Base-by-base conservation (phyloP, 2,329 filamentous ascomycete species). In the Arthrobotrys megalospora region DNA sequence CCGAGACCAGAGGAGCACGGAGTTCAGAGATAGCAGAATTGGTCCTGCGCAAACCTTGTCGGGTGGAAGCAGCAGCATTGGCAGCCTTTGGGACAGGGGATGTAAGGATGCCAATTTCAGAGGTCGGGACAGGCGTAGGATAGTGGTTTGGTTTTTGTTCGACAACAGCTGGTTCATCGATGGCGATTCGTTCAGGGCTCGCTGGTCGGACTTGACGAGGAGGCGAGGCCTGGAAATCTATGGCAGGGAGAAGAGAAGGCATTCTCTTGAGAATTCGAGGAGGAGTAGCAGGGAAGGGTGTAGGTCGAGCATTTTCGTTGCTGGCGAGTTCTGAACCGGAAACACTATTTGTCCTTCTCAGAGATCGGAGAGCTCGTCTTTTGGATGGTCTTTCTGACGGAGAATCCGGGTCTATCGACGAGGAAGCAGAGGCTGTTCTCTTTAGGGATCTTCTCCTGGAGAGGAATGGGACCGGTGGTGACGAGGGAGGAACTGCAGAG, bases 71-170 rank as follows among this genome's bases (percentile, higher is more conserved):
- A 60, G 55, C 16, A 43, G 83, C 58, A 28, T 28, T 28, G 72
- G 82, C 79, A 84, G 85, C 82, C 84, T 85, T 82, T 73, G 92
- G 91, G 58, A 94, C 94, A 70, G 94, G 97, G 58, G 93, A 96
- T 43, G 93, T 93, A 81, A 97, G 87, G 82, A 97, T 93, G 82
- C 93, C 93, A 53, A 95, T 97, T 81, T 93, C 97, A 2, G 96
- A 98, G 3, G 95, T 97, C 19, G 95, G 94, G 79, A 97, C 89
- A 0, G 96, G 96, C 1, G 96, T 98, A 48, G 96, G 96, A 85
- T 98, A 98, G 83, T 88, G 85, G 80, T 88, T 87, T 19, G 63
- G 6, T 32, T 64, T 47, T 48, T 50, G 50, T 41, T 58, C 52
- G 10, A 36, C 53, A 47, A 41, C 16, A 32, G 41, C n/a, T 0